A percentile compares a stretch with the other conserved stretches of the same genome.
Evolutionary conservation across 805 yeast genomes (phyloP).

Genomic region (Helenozyma rhizophorensis): DNA sequence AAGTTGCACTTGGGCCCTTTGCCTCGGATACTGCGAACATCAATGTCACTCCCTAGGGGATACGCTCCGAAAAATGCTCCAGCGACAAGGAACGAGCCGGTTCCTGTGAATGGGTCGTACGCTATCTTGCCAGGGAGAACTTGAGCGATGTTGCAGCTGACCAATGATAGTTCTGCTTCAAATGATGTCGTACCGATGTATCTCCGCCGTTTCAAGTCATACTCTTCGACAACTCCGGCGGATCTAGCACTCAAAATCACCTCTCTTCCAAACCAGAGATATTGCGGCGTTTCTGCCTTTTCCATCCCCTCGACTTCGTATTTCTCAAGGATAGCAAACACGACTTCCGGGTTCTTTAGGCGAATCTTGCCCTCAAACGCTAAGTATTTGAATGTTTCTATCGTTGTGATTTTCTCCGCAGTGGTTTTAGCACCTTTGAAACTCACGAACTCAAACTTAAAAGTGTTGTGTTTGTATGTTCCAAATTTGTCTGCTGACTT

Average conservation of each 20-base stretch:
- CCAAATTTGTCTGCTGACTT: conserved; percentile 30
- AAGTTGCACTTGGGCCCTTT: conserved; percentile 51
- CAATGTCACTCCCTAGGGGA: conserved; percentile 87
- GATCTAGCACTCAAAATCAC: conserved; percentile 60
- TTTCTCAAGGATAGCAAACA: conserved; percentile 71
- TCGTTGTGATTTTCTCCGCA: conserved; percentile 51
- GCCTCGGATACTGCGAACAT: conserved; percentile 73
- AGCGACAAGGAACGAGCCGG: conserved; percentile 90
- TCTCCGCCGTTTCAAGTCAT: conserved; percentile 75
- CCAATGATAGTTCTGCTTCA: conserved; percentile 87
- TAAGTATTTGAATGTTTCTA: conserved; percentile 69
- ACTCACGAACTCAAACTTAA: conserved; percentile 79
- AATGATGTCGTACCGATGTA: conserved; percentile 96
- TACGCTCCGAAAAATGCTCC: conserved; percentile 81
- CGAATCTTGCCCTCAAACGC: conserved; percentile 72
- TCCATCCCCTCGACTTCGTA: conserved; percentile 49
- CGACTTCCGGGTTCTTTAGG: conserved; percentile 71
- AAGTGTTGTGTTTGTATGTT: conserved; percentile 44
- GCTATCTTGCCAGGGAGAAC: conserved; percentile 59
- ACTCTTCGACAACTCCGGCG: conserved; percentile 63
- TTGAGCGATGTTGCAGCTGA: conserved; percentile 84
- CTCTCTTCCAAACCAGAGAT: conserved; percentile 72
- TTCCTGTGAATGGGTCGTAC: conserved; percentile 95
- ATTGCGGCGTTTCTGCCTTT: conserved; percentile 46
- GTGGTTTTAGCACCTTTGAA: conserved; percentile 62